Evolutionary conservation across 768 basidiomycete species (phyloP).

Genomic region (Coprinopsis marcescibilis): DNA sequence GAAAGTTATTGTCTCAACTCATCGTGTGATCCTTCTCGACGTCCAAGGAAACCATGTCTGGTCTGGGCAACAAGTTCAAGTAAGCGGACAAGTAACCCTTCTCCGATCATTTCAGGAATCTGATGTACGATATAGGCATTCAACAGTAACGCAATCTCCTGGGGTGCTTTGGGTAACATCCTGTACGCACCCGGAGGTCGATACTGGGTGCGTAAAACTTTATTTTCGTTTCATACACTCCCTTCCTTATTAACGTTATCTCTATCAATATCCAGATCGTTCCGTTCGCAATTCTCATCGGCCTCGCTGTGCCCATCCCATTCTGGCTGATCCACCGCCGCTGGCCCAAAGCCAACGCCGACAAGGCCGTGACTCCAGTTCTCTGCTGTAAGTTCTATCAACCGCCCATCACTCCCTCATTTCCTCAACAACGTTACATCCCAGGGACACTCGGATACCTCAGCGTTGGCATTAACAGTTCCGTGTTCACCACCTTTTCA

Average conservation of each 20-base stretch:
- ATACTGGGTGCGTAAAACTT: slow-evolving; percentile 32
- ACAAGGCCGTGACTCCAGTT: slow-evolving; percentile 47
- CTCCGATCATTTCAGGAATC: background rate
- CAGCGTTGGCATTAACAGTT: slow-evolving; percentile 53
- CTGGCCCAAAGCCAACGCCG: slow-evolving; percentile 41
- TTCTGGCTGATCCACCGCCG: slow-evolving; percentile 46
- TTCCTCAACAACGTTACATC: no score
- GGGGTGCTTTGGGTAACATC: slow-evolving; percentile 49
- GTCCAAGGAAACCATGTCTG: slow-evolving; percentile 52
- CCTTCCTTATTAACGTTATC: no score
- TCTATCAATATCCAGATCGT: slow-evolving; percentile 37
- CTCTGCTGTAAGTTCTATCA: slow-evolving; percentile 28
- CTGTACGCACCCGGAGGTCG: slow-evolving; percentile 41
- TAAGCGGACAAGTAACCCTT: slow-evolving; percentile 8
- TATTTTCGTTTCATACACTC: slow-evolving; percentile 15
- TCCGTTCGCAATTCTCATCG: slow-evolving; percentile 42
- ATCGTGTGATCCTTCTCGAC: slow-evolving; percentile 42
- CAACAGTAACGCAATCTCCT: slow-evolving; percentile 47
- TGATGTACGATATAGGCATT: slow-evolving; percentile 19
- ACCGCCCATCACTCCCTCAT: background rate
- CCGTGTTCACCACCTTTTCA: slow-evolving; percentile 40
- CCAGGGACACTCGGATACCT: slow-evolving; percentile 42
- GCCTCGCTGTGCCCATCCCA: slow-evolving; percentile 47
- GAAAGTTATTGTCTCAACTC: slow-evolving; percentile 45
- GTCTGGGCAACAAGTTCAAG: slow-evolving; percentile 38